These are phyloP conservation scores for Lycium barbarum DNA, from an alignment of 257 asterid species.

Conservation along the genomic window DNA sequence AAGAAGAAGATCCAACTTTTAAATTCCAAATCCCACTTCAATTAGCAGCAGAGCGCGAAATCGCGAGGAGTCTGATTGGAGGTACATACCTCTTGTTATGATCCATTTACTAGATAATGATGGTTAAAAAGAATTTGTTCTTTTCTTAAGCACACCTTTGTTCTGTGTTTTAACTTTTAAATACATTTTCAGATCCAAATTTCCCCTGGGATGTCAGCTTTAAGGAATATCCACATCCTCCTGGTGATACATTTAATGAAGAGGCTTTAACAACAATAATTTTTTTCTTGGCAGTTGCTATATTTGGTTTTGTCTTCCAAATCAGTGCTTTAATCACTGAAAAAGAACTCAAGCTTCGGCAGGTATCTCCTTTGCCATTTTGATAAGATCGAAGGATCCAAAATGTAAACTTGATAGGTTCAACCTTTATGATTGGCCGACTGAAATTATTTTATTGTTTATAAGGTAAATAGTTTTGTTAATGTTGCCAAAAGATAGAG, in stretches of 20 bases:
- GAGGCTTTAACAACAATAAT: constrained; percentile 24
- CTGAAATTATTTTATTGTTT: background rate
- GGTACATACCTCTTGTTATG: constrained; percentile 42
- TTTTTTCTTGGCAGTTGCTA: constrained; percentile 87
- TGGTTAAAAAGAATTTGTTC: background rate
- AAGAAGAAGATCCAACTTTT: constrained; percentile 78
- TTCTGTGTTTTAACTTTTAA: constrained; percentile 27
- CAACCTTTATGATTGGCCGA: background rate
- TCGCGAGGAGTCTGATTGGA: constrained; percentile 76
- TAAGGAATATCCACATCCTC: constrained; percentile 88
- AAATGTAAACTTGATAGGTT: background rate
- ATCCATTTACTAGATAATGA: background rate
- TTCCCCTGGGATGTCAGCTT: constrained; percentile 74
- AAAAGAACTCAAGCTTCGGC: constrained; percentile 93
- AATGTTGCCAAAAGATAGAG: background rate
- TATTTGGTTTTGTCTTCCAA: constrained; percentile 93
- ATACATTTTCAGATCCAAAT: constrained; percentile 58
- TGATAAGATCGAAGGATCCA: background rate
- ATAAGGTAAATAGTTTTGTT: background rate
- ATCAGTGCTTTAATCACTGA: constrained; percentile 74
- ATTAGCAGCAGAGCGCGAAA: constrained; percentile 93
- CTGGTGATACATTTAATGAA: background rate
- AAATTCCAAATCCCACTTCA: constrained; percentile 92
- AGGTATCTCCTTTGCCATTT: constrained; percentile 52
- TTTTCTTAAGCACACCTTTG: constrained; percentile 8